phyloP scores from a whole-genome alignment of 345 rosid species.

The Barbarea vulgaris region DNA sequence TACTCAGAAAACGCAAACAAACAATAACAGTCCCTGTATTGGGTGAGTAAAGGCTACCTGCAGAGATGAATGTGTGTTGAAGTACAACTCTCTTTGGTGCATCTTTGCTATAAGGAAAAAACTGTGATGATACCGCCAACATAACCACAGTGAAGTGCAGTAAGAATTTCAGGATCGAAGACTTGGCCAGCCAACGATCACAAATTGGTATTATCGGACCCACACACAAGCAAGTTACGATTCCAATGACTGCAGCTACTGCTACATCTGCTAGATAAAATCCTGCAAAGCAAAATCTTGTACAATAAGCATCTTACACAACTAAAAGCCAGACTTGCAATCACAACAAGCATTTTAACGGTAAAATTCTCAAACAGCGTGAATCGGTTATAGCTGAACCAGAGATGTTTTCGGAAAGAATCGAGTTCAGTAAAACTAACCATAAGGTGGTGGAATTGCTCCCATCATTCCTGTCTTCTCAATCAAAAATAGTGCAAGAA shows the following conservation, averaged over 20 bases:
- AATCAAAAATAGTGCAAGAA: constrained; percentile 72
- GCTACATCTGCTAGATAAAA: constrained; percentile 67
- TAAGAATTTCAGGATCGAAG: constrained; percentile 70
- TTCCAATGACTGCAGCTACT: constrained; percentile 73
- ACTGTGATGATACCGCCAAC: constrained; percentile 82
- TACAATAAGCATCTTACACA: not conserved
- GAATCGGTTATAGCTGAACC: constrained; percentile 12
- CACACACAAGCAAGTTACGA: constrained; percentile 73
- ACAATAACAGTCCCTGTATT: not conserved
- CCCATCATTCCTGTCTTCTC: constrained; percentile 99
- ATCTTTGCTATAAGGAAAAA: constrained; percentile 84
- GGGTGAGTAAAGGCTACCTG: constrained; percentile 50
- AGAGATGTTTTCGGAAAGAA: constrained; percentile 7
- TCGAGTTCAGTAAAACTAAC: constrained; percentile 51
- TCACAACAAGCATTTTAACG: not conserved
- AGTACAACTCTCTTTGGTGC: constrained; percentile 93
- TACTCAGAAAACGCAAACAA: not conserved
- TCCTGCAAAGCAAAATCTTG: constrained; percentile 56
- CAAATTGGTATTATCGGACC: constrained; percentile 84
- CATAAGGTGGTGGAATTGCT: constrained; percentile 82
- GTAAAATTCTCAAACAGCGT: not conserved
- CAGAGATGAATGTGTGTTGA: constrained; percentile 73
- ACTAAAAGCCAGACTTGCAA: not conserved
- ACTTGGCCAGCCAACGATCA: constrained; percentile 77
- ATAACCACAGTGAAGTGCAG: constrained; percentile 67